phyloP scores from a whole-genome alignment of 257 asterid species.

The Leonotis leonurus region DNA sequence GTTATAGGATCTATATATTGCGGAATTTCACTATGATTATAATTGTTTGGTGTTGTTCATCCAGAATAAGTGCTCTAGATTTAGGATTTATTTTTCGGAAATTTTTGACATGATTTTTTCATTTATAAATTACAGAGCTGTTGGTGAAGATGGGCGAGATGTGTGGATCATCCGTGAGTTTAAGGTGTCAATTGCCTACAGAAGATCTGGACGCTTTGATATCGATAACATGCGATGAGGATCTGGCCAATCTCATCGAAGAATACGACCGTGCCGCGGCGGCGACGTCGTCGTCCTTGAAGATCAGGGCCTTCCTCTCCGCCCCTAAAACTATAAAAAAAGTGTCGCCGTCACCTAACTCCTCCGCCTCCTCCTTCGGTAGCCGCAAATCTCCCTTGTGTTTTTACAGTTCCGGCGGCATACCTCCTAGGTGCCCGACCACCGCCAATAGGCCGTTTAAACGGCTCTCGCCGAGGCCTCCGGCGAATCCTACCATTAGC shows the following conservation, averaged over 20 bases:
- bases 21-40: background rate
- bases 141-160: conserved; percentile 56
- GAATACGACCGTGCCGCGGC: conserved; percentile 48
- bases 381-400: conserved; percentile 21
- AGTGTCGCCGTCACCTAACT: conserved; percentile 41
- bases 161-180: conserved; percentile 51
- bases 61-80: background rate
- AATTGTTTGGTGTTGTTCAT: background rate
- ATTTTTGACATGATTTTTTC: background rate
- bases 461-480: conserved; percentile 31
- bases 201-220: conserved; percentile 81
- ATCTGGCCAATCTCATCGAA: conserved; percentile 64
- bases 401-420: conserved; percentile 5
- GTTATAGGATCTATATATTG: background rate
- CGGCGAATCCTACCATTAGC: conserved; percentile 27
- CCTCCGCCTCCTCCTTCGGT: conserved; percentile 31
- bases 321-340: conserved; percentile 40
- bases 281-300: conserved; percentile 28
- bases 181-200: conserved; percentile 66
- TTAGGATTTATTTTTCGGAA: background rate
- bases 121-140: conserved; percentile 32
- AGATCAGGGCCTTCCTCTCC: conserved; percentile 63
- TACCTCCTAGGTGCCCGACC: conserved; percentile 17
- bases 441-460: conserved; percentile 11
- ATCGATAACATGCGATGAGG: conserved; percentile 71